Conservation (phyloP, 148 eudicot species). For the Limonium bicolor region DNA sequence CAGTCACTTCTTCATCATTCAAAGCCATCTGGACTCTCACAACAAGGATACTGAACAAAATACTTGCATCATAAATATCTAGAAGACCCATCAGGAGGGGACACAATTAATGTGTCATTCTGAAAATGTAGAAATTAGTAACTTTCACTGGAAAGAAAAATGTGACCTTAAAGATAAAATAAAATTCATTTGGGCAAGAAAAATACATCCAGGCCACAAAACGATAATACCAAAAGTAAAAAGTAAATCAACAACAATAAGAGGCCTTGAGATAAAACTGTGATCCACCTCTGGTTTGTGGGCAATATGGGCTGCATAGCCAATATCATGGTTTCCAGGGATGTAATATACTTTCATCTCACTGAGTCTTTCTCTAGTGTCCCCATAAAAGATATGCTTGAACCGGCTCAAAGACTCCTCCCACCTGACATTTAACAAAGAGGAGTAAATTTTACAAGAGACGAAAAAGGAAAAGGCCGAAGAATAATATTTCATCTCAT, state of each 20-base stretch:
- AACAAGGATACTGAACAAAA: too few relatives aligned
- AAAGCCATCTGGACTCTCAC: neutral
- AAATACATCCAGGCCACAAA: neutral
- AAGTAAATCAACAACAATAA: neutral
- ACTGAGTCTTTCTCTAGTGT: slow-evolving; percentile 23
- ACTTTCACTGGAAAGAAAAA: too few relatives aligned
- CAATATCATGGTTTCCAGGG: slow-evolving; percentile 89
- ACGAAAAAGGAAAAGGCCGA: neutral
- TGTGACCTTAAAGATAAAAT: too few relatives aligned
- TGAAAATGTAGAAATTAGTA: neutral
- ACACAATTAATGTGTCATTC: neutral
- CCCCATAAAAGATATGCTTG: slow-evolving; percentile 67
- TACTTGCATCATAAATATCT: too few relatives aligned
- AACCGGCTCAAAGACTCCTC: slow-evolving; percentile 78
- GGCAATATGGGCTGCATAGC: slow-evolving; percentile 46
- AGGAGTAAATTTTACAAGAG: neutral
- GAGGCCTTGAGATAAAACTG: too few relatives aligned
- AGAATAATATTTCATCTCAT: neutral
- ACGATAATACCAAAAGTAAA: neutral
- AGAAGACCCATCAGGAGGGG: neutral
- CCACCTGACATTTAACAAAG: slow-evolving; percentile 40
- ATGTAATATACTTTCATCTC: slow-evolving; percentile 41
- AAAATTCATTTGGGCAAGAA: too few relatives aligned
- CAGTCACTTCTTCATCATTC: too few relatives aligned
- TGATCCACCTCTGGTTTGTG: slow-evolving; percentile 54